phyloP scores from a whole-genome alignment of 2,329 filamentous ascomycete species.

The Xylaria sp. region DNA sequence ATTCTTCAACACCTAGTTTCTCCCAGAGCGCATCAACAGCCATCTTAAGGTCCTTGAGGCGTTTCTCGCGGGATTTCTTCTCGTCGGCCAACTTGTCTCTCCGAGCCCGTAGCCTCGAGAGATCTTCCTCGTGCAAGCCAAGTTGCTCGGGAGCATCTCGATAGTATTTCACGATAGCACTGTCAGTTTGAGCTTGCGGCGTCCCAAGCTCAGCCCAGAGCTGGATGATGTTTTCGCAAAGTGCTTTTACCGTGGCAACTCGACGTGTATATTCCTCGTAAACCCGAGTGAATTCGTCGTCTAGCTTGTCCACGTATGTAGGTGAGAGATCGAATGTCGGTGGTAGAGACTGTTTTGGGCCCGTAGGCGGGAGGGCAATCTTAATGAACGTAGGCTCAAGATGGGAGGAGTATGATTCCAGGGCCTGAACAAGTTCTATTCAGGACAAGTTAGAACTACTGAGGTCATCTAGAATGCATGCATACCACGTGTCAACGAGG shows the following conservation, averaged over 20 bases:
- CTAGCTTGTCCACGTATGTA: conserved; percentile 85
- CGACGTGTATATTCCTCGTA: conserved; percentile 96
- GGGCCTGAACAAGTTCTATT: conserved; percentile 87
- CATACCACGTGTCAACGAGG: not conserved
- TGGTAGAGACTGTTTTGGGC: conserved; percentile 78
- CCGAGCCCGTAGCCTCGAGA: conserved; percentile 76
- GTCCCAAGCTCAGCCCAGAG: conserved; percentile 96
- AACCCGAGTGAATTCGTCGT: conserved; percentile 90
- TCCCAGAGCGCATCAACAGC: conserved; percentile 91
- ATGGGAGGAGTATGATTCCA: conserved; percentile 96
- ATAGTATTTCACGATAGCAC: conserved; percentile 86
- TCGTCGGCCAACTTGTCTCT: conserved; percentile 88
- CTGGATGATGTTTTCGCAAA: conserved; percentile 88
- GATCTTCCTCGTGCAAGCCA: conserved; percentile 88
- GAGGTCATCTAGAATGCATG: not conserved
- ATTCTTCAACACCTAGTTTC: conserved; percentile 83
- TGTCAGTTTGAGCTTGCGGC: conserved; percentile 91
- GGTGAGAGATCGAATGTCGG: conserved; percentile 93
- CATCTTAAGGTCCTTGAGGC: conserved; percentile 77
- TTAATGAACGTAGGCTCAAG: conserved; percentile 89
- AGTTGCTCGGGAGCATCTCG: conserved; percentile 93
- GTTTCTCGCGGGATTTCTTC: conserved; percentile 84
- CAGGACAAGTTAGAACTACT: conserved; percentile 34
- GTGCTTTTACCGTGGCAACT: conserved; percentile 76
- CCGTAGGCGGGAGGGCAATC: conserved; percentile 85